phyloP scores from a whole-genome alignment of 78 protist species.

The Dictyostelium firmibasis region DNA sequence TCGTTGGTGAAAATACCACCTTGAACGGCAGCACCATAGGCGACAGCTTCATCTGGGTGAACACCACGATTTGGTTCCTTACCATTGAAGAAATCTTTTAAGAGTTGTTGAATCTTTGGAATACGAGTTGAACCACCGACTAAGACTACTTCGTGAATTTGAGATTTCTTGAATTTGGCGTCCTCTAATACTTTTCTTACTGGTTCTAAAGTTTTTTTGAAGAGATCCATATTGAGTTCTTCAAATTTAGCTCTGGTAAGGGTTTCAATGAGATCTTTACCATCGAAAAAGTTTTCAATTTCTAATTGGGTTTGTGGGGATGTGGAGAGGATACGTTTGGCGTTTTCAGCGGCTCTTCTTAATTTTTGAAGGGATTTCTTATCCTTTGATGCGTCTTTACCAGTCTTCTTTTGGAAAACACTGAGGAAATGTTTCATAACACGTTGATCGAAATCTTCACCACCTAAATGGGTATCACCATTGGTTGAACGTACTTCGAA shows the following conservation, averaged over 20 bases:
- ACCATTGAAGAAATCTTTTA: conserved; percentile 98
- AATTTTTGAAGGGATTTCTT: conserved; percentile 95
- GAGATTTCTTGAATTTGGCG: conserved; percentile 90
- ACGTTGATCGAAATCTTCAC: conserved; percentile 99
- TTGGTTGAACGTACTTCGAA: conserved; percentile 99
- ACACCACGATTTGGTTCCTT: conserved; percentile 98
- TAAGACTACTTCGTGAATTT: conserved; percentile 97
- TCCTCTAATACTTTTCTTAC: conserved; percentile 96
- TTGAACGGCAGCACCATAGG: conserved; percentile 99
- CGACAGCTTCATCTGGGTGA: conserved; percentile 99
- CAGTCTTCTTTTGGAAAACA: conserved; percentile 91
- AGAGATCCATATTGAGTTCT: conserved; percentile 97
- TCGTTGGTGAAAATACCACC: conserved; percentile 95
- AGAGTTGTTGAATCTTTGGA: conserved; percentile 97
- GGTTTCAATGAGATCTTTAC: conserved; percentile 95
- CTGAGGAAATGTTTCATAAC: conserved; percentile 93
- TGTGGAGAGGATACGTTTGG: conserved; percentile 96
- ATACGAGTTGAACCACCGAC: conserved; percentile 99
- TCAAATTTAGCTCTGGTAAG: conserved; percentile 99
- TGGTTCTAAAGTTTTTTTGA: conserved; percentile 95
- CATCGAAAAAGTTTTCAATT: conserved; percentile 97
- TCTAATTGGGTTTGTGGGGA: conserved; percentile 91
- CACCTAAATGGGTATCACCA: conserved; percentile 99
- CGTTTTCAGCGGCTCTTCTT: conserved; percentile 96
- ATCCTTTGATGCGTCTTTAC: conserved; percentile 89